Evolutionary conservation across 2,329 filamentous ascomycete species (phyloP), one percentile per base, ranked within the genome.

Genomic region (Ceratocystis cubensis): DNA sequence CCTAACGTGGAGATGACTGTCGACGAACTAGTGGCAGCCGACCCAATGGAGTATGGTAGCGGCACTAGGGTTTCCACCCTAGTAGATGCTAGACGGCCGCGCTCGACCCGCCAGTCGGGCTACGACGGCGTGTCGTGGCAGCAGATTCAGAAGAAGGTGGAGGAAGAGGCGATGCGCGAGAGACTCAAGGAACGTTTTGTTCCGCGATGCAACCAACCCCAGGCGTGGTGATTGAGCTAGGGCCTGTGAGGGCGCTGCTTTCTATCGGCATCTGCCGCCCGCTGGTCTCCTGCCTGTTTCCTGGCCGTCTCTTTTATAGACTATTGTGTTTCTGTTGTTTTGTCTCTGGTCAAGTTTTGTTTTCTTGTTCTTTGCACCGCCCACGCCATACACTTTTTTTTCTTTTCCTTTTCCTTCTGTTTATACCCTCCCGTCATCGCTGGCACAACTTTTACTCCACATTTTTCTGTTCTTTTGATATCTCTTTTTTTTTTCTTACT

Each of bases 111-210:
- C 2, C 25, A 30, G 28, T 8, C 53, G 6, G 15, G 10, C 8
- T 59, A 59, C 17, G 53, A 59, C 22, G 28, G 28, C 2, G n/a
- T 41, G n/a, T 13, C 8, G 30, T 63, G 61, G 61, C 41, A 33
- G 22, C 44, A 48, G 44, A 44, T 48, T n/a, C 61, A 63, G 10
- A 59, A 59, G 53, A 59, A 59, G 28, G 1, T 59, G 13, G 61
- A 63, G 30, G 44, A 63, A 5, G 46, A 33, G 5, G 61, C 61
- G 4, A 20, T 48, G 41, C 61, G 61, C 44, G 41, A 63, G 44
- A 45, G 61, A 45, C 61, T 63, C 61, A 63, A 63, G 61, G 61
- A 20, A 41, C 45, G 63, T n/a, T 44, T 64, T 37, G 45, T 25
- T 4, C 61, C 61, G 8, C 61, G 61, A 22, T 30, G 8, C 41